Evolutionary conservation across 202 grass and related monocot species (phyloP).

Genomic region (Schoenoplectus triqueter): DNA sequence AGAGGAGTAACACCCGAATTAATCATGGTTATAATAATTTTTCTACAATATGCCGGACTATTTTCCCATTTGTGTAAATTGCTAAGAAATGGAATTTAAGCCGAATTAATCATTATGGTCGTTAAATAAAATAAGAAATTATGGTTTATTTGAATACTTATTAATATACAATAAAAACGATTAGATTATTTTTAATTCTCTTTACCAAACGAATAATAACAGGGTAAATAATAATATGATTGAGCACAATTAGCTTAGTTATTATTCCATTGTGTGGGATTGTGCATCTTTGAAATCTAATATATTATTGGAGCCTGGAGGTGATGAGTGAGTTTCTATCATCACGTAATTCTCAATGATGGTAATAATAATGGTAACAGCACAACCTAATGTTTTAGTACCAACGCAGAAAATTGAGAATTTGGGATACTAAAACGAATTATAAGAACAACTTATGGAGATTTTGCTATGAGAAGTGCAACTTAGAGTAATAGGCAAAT

Average conservation of each 20-base stretch:
- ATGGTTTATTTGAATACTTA: neutral
- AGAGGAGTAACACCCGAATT: no score
- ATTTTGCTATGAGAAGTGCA: constrained; percentile 6
- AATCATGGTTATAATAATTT: no score
- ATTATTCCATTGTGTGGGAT: neutral
- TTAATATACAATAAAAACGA: neutral
- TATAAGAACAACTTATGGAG: neutral
- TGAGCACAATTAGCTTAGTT: no score
- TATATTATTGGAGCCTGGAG: neutral
- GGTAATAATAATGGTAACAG: neutral
- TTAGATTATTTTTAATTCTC: neutral
- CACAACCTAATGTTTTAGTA: neutral
- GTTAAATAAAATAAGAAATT: neutral
- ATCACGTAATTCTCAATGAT: neutral
- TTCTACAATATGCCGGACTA: neutral
- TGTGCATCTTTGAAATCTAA: neutral
- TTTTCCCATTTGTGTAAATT: neutral
- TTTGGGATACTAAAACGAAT: neutral
- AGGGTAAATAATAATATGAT: neutral
- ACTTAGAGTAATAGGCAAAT: constrained; percentile 1
- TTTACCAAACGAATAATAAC: neutral
- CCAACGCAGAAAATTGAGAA: neutral
- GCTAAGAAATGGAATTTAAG: neutral
- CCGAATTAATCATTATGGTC: neutral
- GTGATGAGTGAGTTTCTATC: neutral